Base-by-base conservation (phyloP, 2,329 filamentous ascomycete species). In the Blastomyces percursus region DNA sequence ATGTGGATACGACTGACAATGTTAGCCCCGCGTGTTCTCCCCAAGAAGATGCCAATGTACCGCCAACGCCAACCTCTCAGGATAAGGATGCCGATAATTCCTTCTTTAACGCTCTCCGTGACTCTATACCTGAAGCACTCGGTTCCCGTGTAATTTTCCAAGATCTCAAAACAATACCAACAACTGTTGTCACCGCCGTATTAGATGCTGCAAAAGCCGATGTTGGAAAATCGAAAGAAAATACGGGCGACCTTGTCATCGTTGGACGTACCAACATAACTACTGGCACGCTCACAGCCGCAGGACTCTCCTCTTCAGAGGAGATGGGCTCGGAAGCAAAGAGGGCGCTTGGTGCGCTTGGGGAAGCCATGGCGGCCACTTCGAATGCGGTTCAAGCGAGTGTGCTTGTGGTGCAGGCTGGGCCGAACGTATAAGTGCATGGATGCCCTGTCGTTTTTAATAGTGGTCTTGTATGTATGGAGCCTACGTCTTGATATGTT, bases 171-270 rank as follows among this genome's bases (percentile, higher is more conserved):
- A 56, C 61, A 0, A 70, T 71, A 2, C 69, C 71, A 0, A 71
- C 73, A 19, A 71, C 76, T 0, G 72, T 79, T 0, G 73, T 82
- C 6, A 69, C 72, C 1, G 79, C 80, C 62, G 77, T 81, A 1
- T 65, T 88, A 1, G 76, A 79, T 6, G 74, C 80, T 4, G 87
- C 87, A 0, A 79, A 80, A 60, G 73, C 79, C 35, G 84, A 86
- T 60, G 79, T 90, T 1, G 84, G 83, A 0, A 81, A 83, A 64
- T 80, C 81, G 21, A 78, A 81, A 0, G 81, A 79, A 69, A 90
- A 89, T 67, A 85, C 85, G 0, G 88, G 88, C 1, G 88, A 91
- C 70, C 77, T 92, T 27, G 78, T 92, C 19, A 79, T 92, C 1
- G 76, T 90, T 14, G 62, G 67, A 60, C 52, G 62, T 24, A 57